A percentile compares a stretch with the other conserved stretches of the same genome.
These are phyloP conservation scores for Acanthamoeba culbertsoni DNA, from an alignment of 208 protist genomes.

Conservation along the genomic window DNA sequence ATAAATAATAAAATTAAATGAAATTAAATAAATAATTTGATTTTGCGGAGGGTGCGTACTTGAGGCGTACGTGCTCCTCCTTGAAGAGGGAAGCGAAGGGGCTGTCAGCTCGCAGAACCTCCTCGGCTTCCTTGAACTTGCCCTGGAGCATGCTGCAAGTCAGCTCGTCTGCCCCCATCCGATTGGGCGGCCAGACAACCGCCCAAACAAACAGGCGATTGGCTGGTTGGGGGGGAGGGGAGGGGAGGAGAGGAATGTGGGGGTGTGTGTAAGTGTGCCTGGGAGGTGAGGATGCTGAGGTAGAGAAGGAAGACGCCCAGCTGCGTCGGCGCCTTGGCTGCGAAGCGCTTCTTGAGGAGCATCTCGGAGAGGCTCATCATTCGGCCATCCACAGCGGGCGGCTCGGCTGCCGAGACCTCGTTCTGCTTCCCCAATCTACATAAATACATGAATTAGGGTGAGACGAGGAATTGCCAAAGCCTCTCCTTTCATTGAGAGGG, in stretches of 20 bases:
- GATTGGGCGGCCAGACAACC: background rate
- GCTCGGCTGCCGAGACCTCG: background rate
- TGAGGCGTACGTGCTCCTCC: background rate
- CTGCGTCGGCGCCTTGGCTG: background rate
- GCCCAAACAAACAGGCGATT: background rate
- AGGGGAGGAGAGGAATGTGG: background rate
- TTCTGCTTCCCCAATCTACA: background rate
- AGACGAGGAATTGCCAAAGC: too few species aligned
- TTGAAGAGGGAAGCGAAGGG: background rate
- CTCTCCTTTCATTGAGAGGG: too few species aligned
- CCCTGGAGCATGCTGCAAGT: too few species aligned
- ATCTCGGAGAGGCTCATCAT: slow-evolving; percentile 33
- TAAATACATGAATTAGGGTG: too few species aligned
- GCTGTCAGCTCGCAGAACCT: background rate
- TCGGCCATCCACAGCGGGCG: background rate
- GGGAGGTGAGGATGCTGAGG: slow-evolving; percentile 13
- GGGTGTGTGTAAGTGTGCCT: background rate
- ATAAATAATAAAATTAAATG: background rate
- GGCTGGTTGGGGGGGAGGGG: background rate
- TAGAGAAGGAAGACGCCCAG: slow-evolving; percentile 39
- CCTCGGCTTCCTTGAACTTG: slow-evolving; percentile 3
- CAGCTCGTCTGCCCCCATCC: too few species aligned
- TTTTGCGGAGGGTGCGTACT: background rate
- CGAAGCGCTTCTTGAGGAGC: slow-evolving; percentile 22
- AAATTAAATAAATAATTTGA: background rate